Conservation (phyloP, 306 rosid species). For the Cucurbita maxima region DNA sequence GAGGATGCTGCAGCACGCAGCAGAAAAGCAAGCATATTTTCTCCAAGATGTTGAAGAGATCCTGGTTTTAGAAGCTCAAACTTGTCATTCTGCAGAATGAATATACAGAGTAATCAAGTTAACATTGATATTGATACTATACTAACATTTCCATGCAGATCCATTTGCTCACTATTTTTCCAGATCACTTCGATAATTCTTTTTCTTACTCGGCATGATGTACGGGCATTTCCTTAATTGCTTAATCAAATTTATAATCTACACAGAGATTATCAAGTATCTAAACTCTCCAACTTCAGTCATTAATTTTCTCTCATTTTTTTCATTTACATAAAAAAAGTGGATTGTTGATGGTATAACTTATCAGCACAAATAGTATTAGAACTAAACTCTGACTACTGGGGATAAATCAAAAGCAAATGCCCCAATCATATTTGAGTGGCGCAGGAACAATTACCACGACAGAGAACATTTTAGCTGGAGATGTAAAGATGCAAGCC, state of each 20-base stretch:
- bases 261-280: not conserved
- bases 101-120: not conserved
- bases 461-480: not conserved
- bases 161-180: not conserved
- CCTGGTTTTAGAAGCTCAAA: slow-evolving; percentile 62
- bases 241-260: not conserved
- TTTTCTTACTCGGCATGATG: not conserved
- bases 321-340: not conserved
- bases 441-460: not conserved
- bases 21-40: slow-evolving; percentile 93
- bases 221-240: not conserved
- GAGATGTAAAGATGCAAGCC: not conserved
- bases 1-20: slow-evolving; percentile 56
- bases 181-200: not conserved
- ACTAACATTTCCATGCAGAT: not conserved
- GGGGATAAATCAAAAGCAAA: not conserved
- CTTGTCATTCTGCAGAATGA: slow-evolving; percentile 73
- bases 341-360: not conserved
- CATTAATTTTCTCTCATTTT: not conserved
- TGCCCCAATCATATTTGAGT: not conserved
- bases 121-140: not conserved
- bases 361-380: too few species aligned
- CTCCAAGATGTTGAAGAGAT: slow-evolving; percentile 98
- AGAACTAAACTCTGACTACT: not conserved
- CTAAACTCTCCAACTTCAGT: not conserved